Evolutionary conservation across 257 asterid species (phyloP).

Genomic region (Gentiana dahurica): DNA sequence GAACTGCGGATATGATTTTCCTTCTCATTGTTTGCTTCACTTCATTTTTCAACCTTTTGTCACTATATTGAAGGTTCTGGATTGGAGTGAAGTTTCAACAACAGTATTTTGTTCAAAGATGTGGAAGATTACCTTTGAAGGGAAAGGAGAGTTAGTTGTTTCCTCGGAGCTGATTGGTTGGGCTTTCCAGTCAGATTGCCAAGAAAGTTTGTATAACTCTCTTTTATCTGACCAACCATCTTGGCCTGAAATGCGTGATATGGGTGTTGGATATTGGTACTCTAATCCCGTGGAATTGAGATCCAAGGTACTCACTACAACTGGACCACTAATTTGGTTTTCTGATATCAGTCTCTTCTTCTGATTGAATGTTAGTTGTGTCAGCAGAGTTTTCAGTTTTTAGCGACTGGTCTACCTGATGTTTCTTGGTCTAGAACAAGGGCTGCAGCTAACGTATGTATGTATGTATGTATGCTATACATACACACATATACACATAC

Average conservation of each 20-base stretch:
- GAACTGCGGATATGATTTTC: neutral
- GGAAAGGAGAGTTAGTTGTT: slow-evolving; percentile 56
- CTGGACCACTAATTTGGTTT: slow-evolving; percentile 13
- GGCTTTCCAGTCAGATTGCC: slow-evolving; percentile 98
- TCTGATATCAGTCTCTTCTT: slow-evolving; percentile 4
- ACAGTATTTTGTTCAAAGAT: slow-evolving; percentile 50
- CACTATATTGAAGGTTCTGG: slow-evolving; percentile 70
- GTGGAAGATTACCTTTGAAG: slow-evolving; percentile 40
- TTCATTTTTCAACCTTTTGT: slow-evolving; percentile 8
- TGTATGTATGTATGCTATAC: too few species aligned
- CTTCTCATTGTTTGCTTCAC: neutral
- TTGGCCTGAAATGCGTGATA: slow-evolving; percentile 88
- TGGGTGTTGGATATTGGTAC: slow-evolving; percentile 94
- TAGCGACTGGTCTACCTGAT: neutral
- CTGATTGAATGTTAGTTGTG: slow-evolving; percentile 3
- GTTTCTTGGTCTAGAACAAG: neutral
- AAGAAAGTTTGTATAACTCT: slow-evolving; percentile 70
- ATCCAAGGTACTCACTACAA: slow-evolving; percentile 50
- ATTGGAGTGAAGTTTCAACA: slow-evolving; percentile 66
- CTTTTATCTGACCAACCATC: slow-evolving; percentile 72
- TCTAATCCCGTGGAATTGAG: slow-evolving; percentile 60
- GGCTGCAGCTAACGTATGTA: too few species aligned
- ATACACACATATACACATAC: too few species aligned
- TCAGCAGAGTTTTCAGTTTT: neutral
- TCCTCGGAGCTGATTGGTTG: slow-evolving; percentile 62